These are phyloP conservation scores for Mrakia hoshinonis DNA, from an alignment of 768 basidiomycete genomes.

Conservation along the genomic window DNA sequence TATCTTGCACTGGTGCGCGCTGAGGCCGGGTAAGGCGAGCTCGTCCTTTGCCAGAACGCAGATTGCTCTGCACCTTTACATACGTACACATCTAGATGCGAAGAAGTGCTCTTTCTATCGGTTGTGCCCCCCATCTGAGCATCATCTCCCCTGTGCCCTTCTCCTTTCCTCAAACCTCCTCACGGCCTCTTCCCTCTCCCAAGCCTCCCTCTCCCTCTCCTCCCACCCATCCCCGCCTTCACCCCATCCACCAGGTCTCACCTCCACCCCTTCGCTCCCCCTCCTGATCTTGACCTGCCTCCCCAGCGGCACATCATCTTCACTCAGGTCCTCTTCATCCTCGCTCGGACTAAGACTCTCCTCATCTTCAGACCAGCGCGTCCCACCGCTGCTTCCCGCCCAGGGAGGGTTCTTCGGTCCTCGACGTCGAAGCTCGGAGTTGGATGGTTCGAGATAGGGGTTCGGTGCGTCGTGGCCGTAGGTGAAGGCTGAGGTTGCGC, in stretches of 20 bases:
- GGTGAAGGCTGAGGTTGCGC: slow-evolving; percentile 5
- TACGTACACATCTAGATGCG: background rate
- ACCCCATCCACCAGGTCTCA: background rate
- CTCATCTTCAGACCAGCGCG: slow-evolving; percentile 13
- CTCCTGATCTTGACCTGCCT: background rate
- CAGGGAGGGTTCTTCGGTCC: slow-evolving; percentile 1
- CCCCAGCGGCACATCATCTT: slow-evolving; percentile 9
- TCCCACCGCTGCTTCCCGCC: background rate
- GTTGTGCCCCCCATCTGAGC: no score
- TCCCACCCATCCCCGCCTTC: background rate
- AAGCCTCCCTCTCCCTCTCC: background rate
- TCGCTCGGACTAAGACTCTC: background rate
- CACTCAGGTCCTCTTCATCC: background rate
- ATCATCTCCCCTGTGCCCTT: no score
- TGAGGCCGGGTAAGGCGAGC: background rate
- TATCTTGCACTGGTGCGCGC: background rate
- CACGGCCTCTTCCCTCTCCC: no score
- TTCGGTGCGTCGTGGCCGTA: slow-evolving; percentile 18
- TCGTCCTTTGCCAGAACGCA: background rate
- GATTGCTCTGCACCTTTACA: background rate
- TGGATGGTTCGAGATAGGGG: background rate
- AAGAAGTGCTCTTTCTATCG: background rate
- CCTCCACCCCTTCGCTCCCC: slow-evolving; percentile 17
- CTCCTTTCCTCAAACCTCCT: no score
- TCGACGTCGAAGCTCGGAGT: background rate